Conservation (phyloP, 2,329 filamentous ascomycete species). For the Cryphonectria parasitica region DNA sequence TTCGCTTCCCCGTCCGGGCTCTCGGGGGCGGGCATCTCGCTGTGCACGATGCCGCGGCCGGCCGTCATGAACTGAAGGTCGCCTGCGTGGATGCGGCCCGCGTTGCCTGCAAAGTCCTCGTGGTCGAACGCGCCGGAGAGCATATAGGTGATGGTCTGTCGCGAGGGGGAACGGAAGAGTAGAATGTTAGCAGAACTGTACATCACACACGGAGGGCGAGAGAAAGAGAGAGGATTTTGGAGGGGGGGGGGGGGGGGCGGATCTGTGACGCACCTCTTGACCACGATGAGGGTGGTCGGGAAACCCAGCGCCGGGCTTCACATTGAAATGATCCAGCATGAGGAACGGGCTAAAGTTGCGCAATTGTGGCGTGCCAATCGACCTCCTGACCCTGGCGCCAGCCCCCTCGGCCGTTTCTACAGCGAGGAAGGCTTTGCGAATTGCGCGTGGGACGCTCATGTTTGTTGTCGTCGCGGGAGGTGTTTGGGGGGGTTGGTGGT, state of each 20-base stretch:
- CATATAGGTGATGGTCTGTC: constrained; percentile 88
- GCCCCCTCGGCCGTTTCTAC: constrained; percentile 86
- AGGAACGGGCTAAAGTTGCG: constrained; percentile 90
- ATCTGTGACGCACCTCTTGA: constrained; percentile 35
- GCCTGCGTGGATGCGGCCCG: constrained; percentile 81
- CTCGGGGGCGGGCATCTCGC: constrained; percentile 89
- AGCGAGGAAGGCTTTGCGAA: constrained; percentile 83
- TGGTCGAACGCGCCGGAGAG: constrained; percentile 86
- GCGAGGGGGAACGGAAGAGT: constrained; percentile 54
- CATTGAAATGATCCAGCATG: constrained; percentile 92
- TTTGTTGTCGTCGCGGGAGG: constrained; percentile 42
- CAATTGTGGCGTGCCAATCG: constrained; percentile 81
- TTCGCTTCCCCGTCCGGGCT: constrained; percentile 71
- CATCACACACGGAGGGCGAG: background rate
- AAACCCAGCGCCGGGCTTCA: constrained; percentile 81
- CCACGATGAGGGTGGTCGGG: constrained; percentile 68
- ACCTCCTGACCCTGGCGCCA: constrained; percentile 83
- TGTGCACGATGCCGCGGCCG: constrained; percentile 87
- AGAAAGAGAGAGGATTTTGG: background rate
- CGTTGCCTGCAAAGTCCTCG: constrained; percentile 87
- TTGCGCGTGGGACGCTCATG: constrained; percentile 73
- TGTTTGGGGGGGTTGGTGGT: background rate
- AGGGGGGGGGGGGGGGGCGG: background rate
- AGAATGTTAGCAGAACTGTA: constrained; percentile 56
- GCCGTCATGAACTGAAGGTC: constrained; percentile 99